Evolutionary conservation across 2,329 filamentous ascomycete species (phyloP), one percentile per base, ranked within the genome.

Genomic region (Ophiostoma sp.): DNA sequence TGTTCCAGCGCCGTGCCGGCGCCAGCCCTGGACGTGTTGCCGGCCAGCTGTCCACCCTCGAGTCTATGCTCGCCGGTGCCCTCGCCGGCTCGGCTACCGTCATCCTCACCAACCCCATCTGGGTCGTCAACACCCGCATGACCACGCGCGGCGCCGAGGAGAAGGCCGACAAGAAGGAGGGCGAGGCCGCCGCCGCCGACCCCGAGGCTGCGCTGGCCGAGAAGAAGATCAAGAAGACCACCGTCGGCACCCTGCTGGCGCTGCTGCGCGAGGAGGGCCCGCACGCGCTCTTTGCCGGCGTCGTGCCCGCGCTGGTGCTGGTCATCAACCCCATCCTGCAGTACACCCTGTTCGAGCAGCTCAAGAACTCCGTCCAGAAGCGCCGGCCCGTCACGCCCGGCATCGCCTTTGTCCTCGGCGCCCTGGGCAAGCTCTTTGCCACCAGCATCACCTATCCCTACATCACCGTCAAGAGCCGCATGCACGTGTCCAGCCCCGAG

Each of bases 81-180:
- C 84, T 99, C 74, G 95, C 95, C 55, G 95, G 95, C 12, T 93
- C 89, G 73, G 94, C 94, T 12, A 99, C 95, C 18, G 95, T 99
- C 73, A 84, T 99, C 75, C 84, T 97, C 75, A 99, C 95, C 70
- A 99, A 99, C 82, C 95, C 95, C 64, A 99, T 99, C 80, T 99
- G 95, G 95, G 95, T 99, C 66, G 84, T 99, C 78, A 99, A 99
- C 83, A 99, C 95, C 67, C 90, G 95, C 76, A 96, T 99, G 90
- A 99, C 95, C 36, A 94, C 95, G 65, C 88, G 92, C 72, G 74
- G 75, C 66, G 75, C 72, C 14, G 62, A 64, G 58, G 60, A 41
- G 12, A 45, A 71, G 38, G 69, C 63, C 44, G 44, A 67, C 36
- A 16, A 38, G 5, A 38, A n/a, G 49, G 49, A 49, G 11, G 40